Evolutionary conservation across 441 rosid genomes (phyloP), one percentile per base, ranked within the genome.

Genomic region (Adansonia madagascariensis): DNA sequence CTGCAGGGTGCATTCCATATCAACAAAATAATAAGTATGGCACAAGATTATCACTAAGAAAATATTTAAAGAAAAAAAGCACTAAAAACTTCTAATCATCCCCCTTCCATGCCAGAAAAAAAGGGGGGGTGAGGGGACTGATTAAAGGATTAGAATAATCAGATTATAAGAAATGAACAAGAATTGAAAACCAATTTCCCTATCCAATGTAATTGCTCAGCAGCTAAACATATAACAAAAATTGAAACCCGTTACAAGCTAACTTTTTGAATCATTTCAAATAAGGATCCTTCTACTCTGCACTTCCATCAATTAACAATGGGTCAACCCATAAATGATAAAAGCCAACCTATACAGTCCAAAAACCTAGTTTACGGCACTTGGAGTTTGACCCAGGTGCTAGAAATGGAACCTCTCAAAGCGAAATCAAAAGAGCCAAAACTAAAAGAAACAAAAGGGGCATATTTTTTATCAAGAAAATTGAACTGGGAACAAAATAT

Each of bases 1-100:
- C 99, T 95, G 84, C 82, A 81, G 10, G 41, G 68, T 24, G 46
- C 7, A 76, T 59, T 50, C 31, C 50, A 68, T 43, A 39, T n/a
- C 67, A 49, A 8, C 39, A 39, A 39, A 47, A 66, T 2, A 24
- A 20, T 17, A 63, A 53, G 49, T 43, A 55, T n/a, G 6, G 53
- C 39, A 75, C 9, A 65, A 66, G 73, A 8, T 9, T 8, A 52
- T 14, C 43, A 43, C 76, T 47, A 68, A 50, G 17, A 24, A 62
- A 2, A 27, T 31, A 44, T 44, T 39, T 8, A 46, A 10, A 11
- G 18, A 7, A 20, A 47, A n/a, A 71, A 10, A 71, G n/a, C 61
- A 14, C 24, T 24, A 46, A 46, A 43, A 7, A 77, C n/a, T 17
- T 22, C 35, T 69, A 22, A 18, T 5, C 15, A 11, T 61, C 14